Evolutionary conservation across 2,329 filamentous ascomycete genomes (phyloP), one percentile per base, ranked within the genome.

Genomic region (Dactylellina haptotyla): DNA sequence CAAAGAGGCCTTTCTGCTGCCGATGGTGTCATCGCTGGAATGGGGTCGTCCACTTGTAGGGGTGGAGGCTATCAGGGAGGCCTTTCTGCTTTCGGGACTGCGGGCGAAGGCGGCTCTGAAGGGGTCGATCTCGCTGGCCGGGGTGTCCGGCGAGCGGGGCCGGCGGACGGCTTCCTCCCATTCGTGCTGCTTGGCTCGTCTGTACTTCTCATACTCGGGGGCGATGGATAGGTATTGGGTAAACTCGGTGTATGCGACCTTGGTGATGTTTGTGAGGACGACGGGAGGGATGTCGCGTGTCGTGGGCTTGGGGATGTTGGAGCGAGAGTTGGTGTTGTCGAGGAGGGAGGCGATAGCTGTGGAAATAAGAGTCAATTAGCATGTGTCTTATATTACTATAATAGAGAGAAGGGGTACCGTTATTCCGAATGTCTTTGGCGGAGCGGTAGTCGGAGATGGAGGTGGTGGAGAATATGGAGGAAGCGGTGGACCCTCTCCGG

Each of bases 211-310:
- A 80, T 97, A 97, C 2, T 98, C 82, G 1, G 89, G 93, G 34
- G 98, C 90, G 80, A 97, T 91, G 2, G 88, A 85, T 4, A 98
- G 83, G 79, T 99, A 99, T 6, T 91, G 85, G 61, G 88, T 88
- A 80, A 99, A 99, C 65, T 90, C 89, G 75, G 89, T 87, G 0
- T 87, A 82, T 39, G 97, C 91, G 77, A 98, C 85, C 77, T 90
- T 90, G 9, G 89, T 87, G 48, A 98, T 91, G 77, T 96, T 97
- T 5, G 93, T 93, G 71, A 99, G 84, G 0, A 92, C 89, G 0
- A 99, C 95, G 0, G 94, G 94, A 0, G 94, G 94, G 37, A 99
- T 99, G 79, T 99, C 94, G 80, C 88, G 88, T 16, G 91, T 85
- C 0, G 92, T 96, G 0, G 94, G 94, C 12, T 91, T 89, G 77